A percentile compares a stretch with the other conserved stretches of the same genome.
These are phyloP conservation scores for Malus fusca DNA, from an alignment of 306 rosid genomes.

Conservation along the genomic window DNA sequence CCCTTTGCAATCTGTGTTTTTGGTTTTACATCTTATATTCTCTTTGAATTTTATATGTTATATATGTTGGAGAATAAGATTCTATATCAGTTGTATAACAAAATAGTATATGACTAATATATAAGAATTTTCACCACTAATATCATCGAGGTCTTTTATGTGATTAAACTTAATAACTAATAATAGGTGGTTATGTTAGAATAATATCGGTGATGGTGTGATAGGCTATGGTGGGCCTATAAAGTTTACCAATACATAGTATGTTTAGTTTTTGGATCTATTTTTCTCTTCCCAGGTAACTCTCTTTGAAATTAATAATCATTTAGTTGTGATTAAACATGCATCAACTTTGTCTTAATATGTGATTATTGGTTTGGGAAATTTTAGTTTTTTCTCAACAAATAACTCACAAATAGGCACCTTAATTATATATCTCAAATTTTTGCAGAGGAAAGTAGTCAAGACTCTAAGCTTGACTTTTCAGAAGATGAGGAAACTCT, in stretches of 20 bases:
- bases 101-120: too few relatives aligned
- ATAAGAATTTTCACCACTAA: too few relatives aligned
- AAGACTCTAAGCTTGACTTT: slow-evolving; percentile 48
- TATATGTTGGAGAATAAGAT: too few relatives aligned
- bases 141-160: too few relatives aligned
- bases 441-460: slow-evolving; percentile 37
- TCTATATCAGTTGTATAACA: too few relatives aligned
- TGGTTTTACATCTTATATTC: background rate
- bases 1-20: background rate
- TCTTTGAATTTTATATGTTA: background rate
- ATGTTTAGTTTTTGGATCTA: background rate
- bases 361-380: background rate
- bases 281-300: background rate
- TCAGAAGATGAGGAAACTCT: slow-evolving; percentile 87
- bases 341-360: background rate
- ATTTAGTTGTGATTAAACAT: background rate
- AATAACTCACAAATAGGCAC: background rate
- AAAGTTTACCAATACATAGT: too few relatives aligned
- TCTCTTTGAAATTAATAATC: background rate
- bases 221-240: too few relatives aligned
- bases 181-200: too few relatives aligned
- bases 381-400: background rate
- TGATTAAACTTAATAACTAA: too few relatives aligned
- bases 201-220: too few relatives aligned
- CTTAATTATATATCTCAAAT: background rate